Conservation (phyloP, 345 rosid genomes). For the Angophora floribunda region DNA sequence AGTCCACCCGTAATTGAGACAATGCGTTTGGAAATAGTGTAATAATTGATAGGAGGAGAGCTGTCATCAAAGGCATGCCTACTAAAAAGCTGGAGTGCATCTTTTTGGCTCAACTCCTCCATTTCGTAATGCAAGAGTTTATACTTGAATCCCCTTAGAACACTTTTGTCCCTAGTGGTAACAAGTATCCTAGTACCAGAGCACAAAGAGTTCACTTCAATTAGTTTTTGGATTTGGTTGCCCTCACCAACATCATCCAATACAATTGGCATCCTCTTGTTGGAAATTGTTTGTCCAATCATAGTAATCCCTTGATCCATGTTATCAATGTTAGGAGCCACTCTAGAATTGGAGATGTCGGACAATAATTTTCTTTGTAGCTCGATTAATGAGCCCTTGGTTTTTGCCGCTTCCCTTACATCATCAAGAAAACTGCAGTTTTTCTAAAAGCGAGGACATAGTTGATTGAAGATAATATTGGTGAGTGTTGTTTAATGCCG, state of each 20-base stretch:
- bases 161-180: background rate
- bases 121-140: too few relatives aligned
- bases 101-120: background rate
- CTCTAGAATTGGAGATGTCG: background rate
- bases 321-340: rapidly evolving
- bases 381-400: background rate
- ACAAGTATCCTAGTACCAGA: background rate
- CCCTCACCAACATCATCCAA: background rate
- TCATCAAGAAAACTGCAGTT: background rate
- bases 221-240: background rate
- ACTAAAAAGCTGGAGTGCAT: background rate
- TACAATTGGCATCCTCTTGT: background rate
- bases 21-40: too few relatives aligned
- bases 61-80: background rate
- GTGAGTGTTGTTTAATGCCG: background rate
- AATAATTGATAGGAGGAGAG: background rate
- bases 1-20: too few relatives aligned
- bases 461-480: background rate
- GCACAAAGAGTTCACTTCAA: background rate
- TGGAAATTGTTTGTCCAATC: background rate
- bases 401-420: background rate
- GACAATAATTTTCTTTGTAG: background rate
- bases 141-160: background rate
- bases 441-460: background rate
- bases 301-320: background rate